Percentiles rank a stretch among this genome's conserved stretches.
Evolutionary conservation across 441 rosid species (phyloP).

Genomic region (Raphanus hybrid): DNA sequence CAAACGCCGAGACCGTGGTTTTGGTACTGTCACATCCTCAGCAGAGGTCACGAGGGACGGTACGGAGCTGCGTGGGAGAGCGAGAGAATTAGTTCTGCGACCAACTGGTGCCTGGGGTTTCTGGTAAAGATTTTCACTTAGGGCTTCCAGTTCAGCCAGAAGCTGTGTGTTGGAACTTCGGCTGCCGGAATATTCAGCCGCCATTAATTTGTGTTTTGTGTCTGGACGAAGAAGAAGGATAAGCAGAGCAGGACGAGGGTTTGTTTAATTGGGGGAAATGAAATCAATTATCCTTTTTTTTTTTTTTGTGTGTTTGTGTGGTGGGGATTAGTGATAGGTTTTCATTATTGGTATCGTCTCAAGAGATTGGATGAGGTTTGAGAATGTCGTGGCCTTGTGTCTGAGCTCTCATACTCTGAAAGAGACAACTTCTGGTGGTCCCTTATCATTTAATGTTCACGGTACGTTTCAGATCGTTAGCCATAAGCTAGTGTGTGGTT

Average conservation of each 20-base stretch:
- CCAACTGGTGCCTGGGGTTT: constrained; percentile 54
- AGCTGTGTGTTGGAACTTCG: constrained; percentile 64
- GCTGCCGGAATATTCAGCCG: constrained; percentile 51
- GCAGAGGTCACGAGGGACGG: constrained; percentile 48
- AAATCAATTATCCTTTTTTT: not conserved
- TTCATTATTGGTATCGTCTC: constrained; percentile 13
- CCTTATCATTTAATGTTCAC: constrained; percentile 27
- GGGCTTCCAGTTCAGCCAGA: constrained; percentile 79
- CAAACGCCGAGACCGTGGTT: constrained; percentile 68
- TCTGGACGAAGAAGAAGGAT: constrained; percentile 7
- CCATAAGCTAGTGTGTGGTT: constrained; percentile 7
- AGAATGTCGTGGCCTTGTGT: constrained; percentile 37
- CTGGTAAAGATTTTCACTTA: constrained; percentile 83
- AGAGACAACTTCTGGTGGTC: constrained; percentile 30
- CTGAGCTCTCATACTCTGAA: not conserved
- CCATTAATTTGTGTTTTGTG: constrained; percentile 32
- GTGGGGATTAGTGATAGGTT: constrained; percentile 29
- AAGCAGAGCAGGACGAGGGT: constrained; percentile 13
- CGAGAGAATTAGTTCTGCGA: constrained; percentile 77
- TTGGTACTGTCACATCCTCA: constrained; percentile 41
- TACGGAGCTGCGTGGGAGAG: constrained; percentile 65
- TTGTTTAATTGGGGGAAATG: constrained; percentile 7
- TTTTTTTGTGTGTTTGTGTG: constrained; percentile 10
- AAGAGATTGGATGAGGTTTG: constrained; percentile 35
- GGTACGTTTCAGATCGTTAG: constrained; percentile 16